Evolutionary conservation across 2,329 filamentous ascomycete genomes (phyloP).

Genomic region (Cephalotrichum gorgonifer): DNA sequence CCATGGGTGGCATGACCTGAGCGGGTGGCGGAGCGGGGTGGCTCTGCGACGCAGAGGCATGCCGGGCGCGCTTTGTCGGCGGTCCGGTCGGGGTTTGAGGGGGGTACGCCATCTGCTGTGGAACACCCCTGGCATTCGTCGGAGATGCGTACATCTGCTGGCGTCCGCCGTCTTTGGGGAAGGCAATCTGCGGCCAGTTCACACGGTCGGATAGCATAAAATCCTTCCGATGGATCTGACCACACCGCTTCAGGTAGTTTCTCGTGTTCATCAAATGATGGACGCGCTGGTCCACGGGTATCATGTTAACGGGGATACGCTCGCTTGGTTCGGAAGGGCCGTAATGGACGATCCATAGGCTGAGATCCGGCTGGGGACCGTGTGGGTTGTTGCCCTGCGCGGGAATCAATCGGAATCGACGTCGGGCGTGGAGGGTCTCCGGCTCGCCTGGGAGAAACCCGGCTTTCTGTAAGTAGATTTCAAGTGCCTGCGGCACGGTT

Average conservation of each 20-base stretch:
- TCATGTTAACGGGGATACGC: constrained; percentile 57
- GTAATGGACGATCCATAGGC: constrained; percentile 88
- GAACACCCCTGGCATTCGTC: constrained; percentile 35
- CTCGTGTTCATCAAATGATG: constrained; percentile 51
- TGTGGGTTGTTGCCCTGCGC: constrained; percentile 59
- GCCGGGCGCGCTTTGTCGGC: constrained; percentile 44
- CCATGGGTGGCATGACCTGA: constrained; percentile 27
- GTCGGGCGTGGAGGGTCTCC: constrained; percentile 65
- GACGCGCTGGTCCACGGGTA: constrained; percentile 53
- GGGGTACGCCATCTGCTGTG: constrained; percentile 54
- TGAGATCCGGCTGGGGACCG: constrained; percentile 63
- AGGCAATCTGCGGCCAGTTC: constrained; percentile 80
- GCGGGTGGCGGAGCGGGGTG: constrained; percentile 11
- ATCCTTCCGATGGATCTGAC: constrained; percentile 78
- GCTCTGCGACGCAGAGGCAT: constrained; percentile 26
- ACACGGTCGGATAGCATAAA: constrained; percentile 86
- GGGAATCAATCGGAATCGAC: constrained; percentile 77
- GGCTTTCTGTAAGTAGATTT: constrained; percentile 73
- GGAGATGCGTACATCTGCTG: constrained; percentile 40
- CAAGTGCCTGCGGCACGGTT: constrained; percentile 54
- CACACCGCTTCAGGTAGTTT: constrained; percentile 59
- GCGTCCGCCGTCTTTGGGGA: constrained; percentile 44
- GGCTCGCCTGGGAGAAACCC: constrained; percentile 72
- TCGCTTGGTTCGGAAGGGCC: constrained; percentile 65
- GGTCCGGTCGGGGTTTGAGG: constrained; percentile 38